A percentile compares a stretch with the other conserved stretches of the same genome.
These are phyloP conservation scores for Talaromyces sp. DNA, from an alignment of 2,329 filamentous ascomycete species.

Conservation along the genomic window DNA sequence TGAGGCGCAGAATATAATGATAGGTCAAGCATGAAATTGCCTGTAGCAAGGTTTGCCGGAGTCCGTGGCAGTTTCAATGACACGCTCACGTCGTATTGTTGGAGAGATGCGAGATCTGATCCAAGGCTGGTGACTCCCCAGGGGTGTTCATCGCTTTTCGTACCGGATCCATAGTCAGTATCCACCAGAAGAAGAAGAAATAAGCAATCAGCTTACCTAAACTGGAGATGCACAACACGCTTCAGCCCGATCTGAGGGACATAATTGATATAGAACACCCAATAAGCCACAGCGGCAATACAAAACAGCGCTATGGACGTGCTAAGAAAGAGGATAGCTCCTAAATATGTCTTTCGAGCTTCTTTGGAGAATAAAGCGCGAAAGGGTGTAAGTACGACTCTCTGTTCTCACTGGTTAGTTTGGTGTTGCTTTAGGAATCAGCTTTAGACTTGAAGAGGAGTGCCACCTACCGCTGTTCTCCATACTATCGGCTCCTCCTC, in stretches of 20 bases:
- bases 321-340: slow-evolving; percentile 53
- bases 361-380: slow-evolving; percentile 57
- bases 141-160: slow-evolving; percentile 44
- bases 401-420: slow-evolving; percentile 37
- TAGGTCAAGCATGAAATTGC: slow-evolving; percentile 93
- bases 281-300: slow-evolving; percentile 60
- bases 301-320: slow-evolving; percentile 56
- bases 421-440: not conserved
- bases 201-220: slow-evolving; percentile 46
- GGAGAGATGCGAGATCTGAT: slow-evolving; percentile 61
- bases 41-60: slow-evolving; percentile 67
- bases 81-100: slow-evolving; percentile 81
- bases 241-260: slow-evolving; percentile 64
- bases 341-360: slow-evolving; percentile 63
- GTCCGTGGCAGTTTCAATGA: slow-evolving; percentile 75
- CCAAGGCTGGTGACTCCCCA: slow-evolving; percentile 53
- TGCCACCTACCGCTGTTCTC: slow-evolving; percentile 8
- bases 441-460: too few species aligned
- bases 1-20: slow-evolving; percentile 58
- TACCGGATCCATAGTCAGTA: not conserved
- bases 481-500: slow-evolving; percentile 1
- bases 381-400: slow-evolving; percentile 53
- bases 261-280: slow-evolving; percentile 66
- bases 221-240: slow-evolving; percentile 64
- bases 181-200: slow-evolving; percentile 7